Evolutionary conservation across 345 rosid genomes (phyloP).

Genomic region (Streptanthus diversifolius): DNA sequence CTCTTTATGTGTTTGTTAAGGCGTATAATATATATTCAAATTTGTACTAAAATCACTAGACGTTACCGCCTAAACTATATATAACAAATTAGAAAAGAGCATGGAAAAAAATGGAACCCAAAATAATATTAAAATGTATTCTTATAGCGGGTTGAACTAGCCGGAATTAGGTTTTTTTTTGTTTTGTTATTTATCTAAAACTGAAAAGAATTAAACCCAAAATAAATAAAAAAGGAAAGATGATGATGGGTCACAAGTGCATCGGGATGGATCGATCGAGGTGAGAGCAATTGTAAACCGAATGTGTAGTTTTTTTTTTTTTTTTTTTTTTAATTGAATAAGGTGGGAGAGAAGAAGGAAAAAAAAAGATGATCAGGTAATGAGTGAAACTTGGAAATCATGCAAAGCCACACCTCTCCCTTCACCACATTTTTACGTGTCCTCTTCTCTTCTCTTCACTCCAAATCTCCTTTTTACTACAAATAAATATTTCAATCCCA

Average conservation of each 20-base stretch:
- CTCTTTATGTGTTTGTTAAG: no score
- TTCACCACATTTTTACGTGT: constrained; percentile 29
- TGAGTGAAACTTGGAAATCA: constrained; percentile 32
- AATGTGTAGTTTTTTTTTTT: constrained; percentile 1
- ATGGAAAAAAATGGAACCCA: no score
- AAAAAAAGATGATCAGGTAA: constrained; percentile 21
- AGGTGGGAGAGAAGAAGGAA: constrained; percentile 18
- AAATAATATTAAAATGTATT: no score
- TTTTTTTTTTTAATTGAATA: constrained; percentile 5
- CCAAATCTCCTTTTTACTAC: constrained; percentile 1
- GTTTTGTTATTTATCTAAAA: no score
- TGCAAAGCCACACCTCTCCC: constrained; percentile 37
- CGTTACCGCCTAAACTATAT: no score
- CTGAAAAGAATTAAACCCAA: background rate
- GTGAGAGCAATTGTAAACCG: background rate
- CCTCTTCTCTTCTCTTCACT: constrained; percentile 19
- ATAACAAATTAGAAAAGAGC: no score
- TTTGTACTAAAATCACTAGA: no score
- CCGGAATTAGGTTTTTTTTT: background rate
- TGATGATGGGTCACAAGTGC: constrained; percentile 6
- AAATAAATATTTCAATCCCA: background rate
- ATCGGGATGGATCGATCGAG: background rate
- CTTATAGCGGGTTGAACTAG: no score
- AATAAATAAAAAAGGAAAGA: background rate
- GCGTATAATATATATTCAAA: no score